Base-by-base conservation (phyloP, 75 land plant species). In the Ceratopteris richardii region DNA sequence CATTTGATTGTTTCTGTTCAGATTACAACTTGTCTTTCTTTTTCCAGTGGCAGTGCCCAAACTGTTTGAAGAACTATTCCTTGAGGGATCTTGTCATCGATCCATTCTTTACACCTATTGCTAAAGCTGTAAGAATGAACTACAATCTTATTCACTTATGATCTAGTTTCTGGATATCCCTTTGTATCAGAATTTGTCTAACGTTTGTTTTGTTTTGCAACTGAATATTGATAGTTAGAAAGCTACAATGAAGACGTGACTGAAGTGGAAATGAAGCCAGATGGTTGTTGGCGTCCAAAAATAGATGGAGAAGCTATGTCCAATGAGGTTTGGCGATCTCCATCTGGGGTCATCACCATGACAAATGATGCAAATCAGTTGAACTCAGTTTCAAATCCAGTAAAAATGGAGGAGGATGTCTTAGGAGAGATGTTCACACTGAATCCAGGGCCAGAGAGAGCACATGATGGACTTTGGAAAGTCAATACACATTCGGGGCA, bases 1-100 rank as follows among this genome's bases (percentile, higher is more conserved):
- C n/a, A n/a, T n/a, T n/a, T n/a, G n/a, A 31, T 48, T 10, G 6
- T n/a, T 23, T 0, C 18, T 27, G 26, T 12, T 9, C 40, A 10
- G 50, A 26, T 62, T 13, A 29, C 29, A 22, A 14, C 26, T 52
- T 33, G 7, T 73, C 28, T 12, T 31, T 56, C 33, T 61, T 40
- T 37, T 88, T n/a, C 69, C 91, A 94, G 98, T 94, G 98, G 98
- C 98, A 94, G 48, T 94, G 98, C 46, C 98, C 98, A 11, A 79
- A 82, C 30, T 94, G 98, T 64, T 65, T 90, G 36, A 83, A 79
- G 69, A 94, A 94, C 62, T 94, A 94, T 61, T 71, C 88, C 13
- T 51, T 86, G 61, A 94, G 86, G 33, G 54, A 70, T 57, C 50
- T 90, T 20, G 80, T 94, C 22, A 77, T 94, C 58, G 98, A 94